These are phyloP conservation scores for Fusarium denticulatum DNA, from an alignment of 2,329 filamentous ascomycete species.

Conservation along the genomic window DNA sequence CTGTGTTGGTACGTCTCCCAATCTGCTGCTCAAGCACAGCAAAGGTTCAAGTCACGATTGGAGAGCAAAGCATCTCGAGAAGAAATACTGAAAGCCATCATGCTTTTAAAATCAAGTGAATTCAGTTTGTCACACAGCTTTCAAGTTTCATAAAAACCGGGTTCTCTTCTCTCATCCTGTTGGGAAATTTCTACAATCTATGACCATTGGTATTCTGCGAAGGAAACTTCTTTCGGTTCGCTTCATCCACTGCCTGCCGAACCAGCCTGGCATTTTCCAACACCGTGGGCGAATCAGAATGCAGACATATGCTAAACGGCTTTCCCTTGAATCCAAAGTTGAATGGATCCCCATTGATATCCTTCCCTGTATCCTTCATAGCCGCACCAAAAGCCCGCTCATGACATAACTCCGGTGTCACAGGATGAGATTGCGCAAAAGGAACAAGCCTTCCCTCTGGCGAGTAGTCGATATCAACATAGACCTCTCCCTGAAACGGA, in stretches of 20 bases:
- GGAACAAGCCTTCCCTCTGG: neutral
- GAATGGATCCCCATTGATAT: neutral
- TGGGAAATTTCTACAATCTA: neutral
- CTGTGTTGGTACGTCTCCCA: neutral
- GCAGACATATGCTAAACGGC: neutral
- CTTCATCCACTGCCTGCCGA: neutral
- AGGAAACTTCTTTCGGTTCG: neutral
- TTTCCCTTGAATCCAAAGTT: neutral
- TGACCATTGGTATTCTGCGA: neutral
- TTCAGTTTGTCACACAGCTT: neutral
- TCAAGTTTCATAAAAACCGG: rapidly evolving
- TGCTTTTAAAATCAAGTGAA: neutral
- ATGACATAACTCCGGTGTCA: neutral
- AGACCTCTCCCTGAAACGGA: neutral
- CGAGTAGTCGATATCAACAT: neutral
- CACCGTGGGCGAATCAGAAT: neutral
- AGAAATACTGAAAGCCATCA: too few species aligned
- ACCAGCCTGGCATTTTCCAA: neutral
- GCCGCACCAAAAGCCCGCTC: neutral
- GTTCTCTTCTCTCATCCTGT: neutral
- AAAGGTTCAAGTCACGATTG: neutral
- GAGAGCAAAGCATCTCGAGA: too few species aligned
- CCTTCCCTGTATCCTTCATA: neutral
- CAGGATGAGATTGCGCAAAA: neutral
- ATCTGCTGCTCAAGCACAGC: neutral